Percentiles rank a stretch among this genome's conserved stretches.
phyloP scores from a whole-genome alignment of 2,329 filamentous ascomycete genomes.

The Dothistroma septosporum region DNA sequence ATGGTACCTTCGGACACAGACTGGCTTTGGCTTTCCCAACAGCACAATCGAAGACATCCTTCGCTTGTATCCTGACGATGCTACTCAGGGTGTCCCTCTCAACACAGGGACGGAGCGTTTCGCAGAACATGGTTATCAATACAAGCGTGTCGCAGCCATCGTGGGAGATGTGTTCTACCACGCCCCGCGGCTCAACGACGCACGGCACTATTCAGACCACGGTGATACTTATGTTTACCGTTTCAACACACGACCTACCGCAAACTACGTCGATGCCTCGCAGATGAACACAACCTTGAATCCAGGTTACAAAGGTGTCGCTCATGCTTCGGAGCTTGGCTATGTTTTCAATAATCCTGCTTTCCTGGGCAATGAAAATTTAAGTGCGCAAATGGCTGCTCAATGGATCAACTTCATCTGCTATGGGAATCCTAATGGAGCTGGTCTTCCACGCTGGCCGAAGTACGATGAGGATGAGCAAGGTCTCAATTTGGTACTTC shows the following conservation, averaged over 20 bases:
- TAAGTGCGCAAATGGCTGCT: conserved; percentile 19
- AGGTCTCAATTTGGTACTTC: conserved; percentile 19
- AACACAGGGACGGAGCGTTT: conserved; percentile 37
- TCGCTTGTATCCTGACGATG: conserved; percentile 49
- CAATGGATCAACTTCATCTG: conserved; percentile 21
- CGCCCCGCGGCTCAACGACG: conserved; percentile 52
- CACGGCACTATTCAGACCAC: conserved; percentile 48
- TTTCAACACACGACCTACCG: conserved; percentile 55
- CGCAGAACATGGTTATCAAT: conserved; percentile 42
- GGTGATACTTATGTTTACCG: conserved; percentile 57
- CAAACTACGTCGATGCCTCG: conserved; percentile 24
- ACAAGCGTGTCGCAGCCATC: conserved; percentile 53
- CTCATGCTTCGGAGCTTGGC: conserved; percentile 53
- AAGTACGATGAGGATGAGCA: conserved; percentile 11
- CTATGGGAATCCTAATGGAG: conserved; percentile 19
- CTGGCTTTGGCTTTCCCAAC: conserved; percentile 21
- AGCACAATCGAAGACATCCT: conserved; percentile 20
- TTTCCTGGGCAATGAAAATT: conserved; percentile 14
- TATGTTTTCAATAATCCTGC: conserved; percentile 35
- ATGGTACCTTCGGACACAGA: conserved; percentile 16
- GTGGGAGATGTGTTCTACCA: conserved; percentile 55
- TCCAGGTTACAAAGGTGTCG: conserved; percentile 42
- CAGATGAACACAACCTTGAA: conserved; percentile 21
- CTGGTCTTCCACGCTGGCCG: conserved; percentile 17
- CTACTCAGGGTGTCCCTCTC: conserved; percentile 47